Percentiles rank a stretch among this genome's conserved stretches.
These are phyloP conservation scores for Syncephalastrum sp. DNA, from an alignment of 371 early-diverging fungal species.

Conservation along the genomic window DNA sequence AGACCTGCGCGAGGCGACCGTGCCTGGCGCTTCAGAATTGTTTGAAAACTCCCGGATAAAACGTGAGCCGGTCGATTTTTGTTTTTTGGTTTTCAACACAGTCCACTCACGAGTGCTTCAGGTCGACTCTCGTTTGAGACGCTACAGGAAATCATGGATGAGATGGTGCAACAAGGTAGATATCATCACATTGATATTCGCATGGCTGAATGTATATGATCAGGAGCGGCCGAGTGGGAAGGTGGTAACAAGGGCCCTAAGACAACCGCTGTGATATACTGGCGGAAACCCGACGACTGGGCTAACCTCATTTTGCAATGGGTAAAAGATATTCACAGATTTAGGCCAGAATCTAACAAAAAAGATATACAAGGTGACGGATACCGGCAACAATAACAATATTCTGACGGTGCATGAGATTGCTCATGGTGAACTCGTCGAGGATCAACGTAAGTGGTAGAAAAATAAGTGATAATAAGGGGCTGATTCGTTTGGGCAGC, in stretches of 20 bases:
- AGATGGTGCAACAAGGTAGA: constrained; percentile 71
- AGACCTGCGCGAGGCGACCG: constrained; percentile 62
- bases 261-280: constrained; percentile 69
- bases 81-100: neutral
- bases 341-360: neutral
- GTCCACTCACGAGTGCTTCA: constrained; percentile 3
- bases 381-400: constrained; percentile 73
- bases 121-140: constrained; percentile 59
- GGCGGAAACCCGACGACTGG: constrained; percentile 93
- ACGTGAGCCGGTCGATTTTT: constrained; percentile 35
- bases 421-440: constrained; percentile 76
- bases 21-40: constrained; percentile 49
- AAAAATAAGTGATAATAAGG: neutral
- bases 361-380: constrained; percentile 49
- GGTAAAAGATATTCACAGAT: constrained; percentile 47
- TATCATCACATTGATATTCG: neutral
- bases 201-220: neutral
- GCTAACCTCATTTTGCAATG: constrained; percentile 75
- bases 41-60: constrained; percentile 70
- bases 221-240: constrained; percentile 81
- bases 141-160: constrained; percentile 69
- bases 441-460: constrained; percentile 58
- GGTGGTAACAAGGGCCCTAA: constrained; percentile 46
- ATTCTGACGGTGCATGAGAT: constrained; percentile 86
- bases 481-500: constrained; percentile 39